Evolutionary conservation across 2,329 filamentous ascomycete species (phyloP), one percentile per base, ranked within the genome.

Genomic region (Penicillium sp.): DNA sequence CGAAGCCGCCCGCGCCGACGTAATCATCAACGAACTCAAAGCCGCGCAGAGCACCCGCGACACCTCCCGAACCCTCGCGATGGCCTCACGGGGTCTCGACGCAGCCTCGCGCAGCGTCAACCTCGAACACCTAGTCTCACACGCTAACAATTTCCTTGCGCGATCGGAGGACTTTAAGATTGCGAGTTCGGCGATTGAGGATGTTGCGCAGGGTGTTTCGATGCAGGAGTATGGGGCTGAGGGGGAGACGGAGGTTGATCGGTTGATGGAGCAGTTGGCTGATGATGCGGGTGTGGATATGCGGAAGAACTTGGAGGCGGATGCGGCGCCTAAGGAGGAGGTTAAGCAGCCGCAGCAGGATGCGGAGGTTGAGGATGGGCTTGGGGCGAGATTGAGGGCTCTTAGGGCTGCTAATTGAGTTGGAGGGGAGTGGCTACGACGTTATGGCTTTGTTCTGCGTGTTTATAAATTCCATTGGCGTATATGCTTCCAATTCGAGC

Each of bases 1-100:
- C 6, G 73, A 79, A 59, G 75, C 77, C 7, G 76, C 76, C 13
- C 74, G 76, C 16, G 76, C 77, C 41, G 77, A 79, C 52, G 77
- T 78, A 0, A 78, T 79, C n/a, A 77, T 77, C 59, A 77, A 77
- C 50, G 75, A 78, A 50, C 72, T 79, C 3, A 77, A 78, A 56
- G 77, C 77, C 14, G 77, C 76, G 1, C 76, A 79, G 45, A 75
- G 72, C 50, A 79, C 77, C 40, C 74, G 77, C 9, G 76, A 77
- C 43, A 77, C 76, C 9, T 77, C 76, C 2, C 68, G 72, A 3
- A 76, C 75, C 0, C 71, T 79, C 22, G 75, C 74, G 3, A 62
- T 78, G 32, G 77, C 77, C 0, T 75, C 74, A 29, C 71, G 73
- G 11, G 77, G 76, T 0, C 67, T 79, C 50, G 76, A 79, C 47